These are phyloP conservation scores for Trichocladium uniseriatum DNA, from an alignment of 495 filamentous ascomycete genomes.

Conservation along the genomic window DNA sequence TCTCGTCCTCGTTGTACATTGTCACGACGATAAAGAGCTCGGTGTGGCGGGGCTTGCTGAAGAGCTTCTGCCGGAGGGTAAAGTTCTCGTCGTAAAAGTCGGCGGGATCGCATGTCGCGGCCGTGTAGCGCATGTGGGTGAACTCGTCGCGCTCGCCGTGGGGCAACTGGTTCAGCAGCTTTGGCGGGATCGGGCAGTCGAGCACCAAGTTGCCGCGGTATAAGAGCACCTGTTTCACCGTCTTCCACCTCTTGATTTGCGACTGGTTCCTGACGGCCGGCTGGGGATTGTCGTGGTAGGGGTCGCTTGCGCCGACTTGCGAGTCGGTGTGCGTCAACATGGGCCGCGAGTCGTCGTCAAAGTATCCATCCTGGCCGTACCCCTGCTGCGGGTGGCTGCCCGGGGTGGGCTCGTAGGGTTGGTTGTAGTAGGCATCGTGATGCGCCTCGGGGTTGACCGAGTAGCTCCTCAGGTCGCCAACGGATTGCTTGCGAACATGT, in stretches of 20 bases:
- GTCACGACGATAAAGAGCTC: slow-evolving; percentile 97
- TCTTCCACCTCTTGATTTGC: slow-evolving; percentile 90
- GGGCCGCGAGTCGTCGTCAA: slow-evolving; percentile 40
- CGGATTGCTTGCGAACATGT: slow-evolving; percentile 53
- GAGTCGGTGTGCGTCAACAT: slow-evolving; percentile 43
- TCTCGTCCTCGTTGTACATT: slow-evolving; percentile 99
- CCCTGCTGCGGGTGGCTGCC: slow-evolving; percentile 39
- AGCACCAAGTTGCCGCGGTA: slow-evolving; percentile 96
- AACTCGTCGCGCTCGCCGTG: slow-evolving; percentile 95
- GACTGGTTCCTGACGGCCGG: slow-evolving; percentile 34
- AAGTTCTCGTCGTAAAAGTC: slow-evolving; percentile 85
- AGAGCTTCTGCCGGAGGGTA: slow-evolving; percentile 86
- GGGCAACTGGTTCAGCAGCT: slow-evolving; percentile 72
- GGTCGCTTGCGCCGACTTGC: slow-evolving; percentile 32
- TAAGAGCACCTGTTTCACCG: slow-evolving; percentile 92
- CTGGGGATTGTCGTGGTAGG: slow-evolving; percentile 39
- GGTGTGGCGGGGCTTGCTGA: slow-evolving; percentile 85
- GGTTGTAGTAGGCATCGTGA: slow-evolving; percentile 77
- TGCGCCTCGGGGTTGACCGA: slow-evolving; percentile 71
- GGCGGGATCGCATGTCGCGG: slow-evolving; percentile 88
- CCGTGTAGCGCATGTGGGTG: slow-evolving; percentile 97
- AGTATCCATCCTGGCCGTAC: slow-evolving; percentile 26
- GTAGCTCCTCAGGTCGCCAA: slow-evolving; percentile 68
- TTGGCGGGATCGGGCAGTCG: slow-evolving; percentile 91
- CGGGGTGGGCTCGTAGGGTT: slow-evolving; percentile 63